Evolutionary conservation across 257 asterid genomes (phyloP), one percentile per base, ranked within the genome.

Genomic region (Handroanthus guayacan): DNA sequence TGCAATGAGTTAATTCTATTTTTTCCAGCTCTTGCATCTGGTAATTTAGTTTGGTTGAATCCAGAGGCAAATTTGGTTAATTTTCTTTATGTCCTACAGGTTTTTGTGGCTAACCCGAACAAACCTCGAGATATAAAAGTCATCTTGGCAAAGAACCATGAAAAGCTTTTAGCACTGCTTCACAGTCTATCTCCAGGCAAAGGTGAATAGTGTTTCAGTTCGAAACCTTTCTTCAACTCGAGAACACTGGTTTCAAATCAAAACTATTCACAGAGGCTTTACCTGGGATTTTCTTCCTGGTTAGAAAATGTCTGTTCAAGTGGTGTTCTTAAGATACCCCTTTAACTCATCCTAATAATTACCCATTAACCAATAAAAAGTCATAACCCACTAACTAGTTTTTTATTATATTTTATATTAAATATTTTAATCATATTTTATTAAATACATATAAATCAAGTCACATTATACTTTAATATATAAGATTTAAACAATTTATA

Each of bases 31-130:
- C 54, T 81, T 67, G 80, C 62, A 38, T 41, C 52, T 13, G 55
- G 63, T 74, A 39, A 44, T 54, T 58, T 36, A 9, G 7, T 75
- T 50, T 25, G 71, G 55, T 71, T 67, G 50, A 63, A 17, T 43
- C 41, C 43, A 36, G 67, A 50, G 74, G 55, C 65, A 71, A 43
- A 9, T 79, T 76, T 39, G 45, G 62, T 12, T 78, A 9, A 18
- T 41, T 70, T 75, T 62, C 48, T 50, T 34, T 71, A 18, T 69
- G 67, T 44, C 31, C 67, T 72, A 39, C 91, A 92, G 97, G 98
- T 95, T 76, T 95, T 93, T 78, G 99, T 95, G 82, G 99, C 99
- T 43, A 95, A 95, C 87, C 99, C 99, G 9, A 89, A 91, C 85
- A 93, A 95, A 84, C 98, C 99, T 66, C 87, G 89, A 67, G 98